Conservation (phyloP, 495 filamentous ascomycete species). For the Thozetella sp. region DNA sequence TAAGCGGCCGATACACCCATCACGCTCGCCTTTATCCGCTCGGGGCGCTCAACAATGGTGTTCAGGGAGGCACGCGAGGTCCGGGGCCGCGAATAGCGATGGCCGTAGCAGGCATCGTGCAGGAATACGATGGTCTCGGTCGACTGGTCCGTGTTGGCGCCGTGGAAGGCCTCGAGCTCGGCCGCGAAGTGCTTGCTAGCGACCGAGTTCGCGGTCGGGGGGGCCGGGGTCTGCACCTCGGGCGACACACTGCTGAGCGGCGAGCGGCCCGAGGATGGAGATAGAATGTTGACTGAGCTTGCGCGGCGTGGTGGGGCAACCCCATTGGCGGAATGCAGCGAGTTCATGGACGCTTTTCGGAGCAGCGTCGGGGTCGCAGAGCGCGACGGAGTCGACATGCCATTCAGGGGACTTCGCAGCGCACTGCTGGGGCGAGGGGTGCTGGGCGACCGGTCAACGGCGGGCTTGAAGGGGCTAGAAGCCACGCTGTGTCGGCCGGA, state of each 20-base stretch:
- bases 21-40: slow-evolving; percentile 83
- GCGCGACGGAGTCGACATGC: slow-evolving; percentile 42
- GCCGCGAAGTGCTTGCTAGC: slow-evolving; percentile 69
- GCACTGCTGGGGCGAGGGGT: slow-evolving; percentile 35
- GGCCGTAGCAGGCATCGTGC: slow-evolving; percentile 92
- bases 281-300: slow-evolving; percentile 49
- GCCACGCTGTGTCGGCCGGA: slow-evolving; percentile 14
- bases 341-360: slow-evolving; percentile 57
- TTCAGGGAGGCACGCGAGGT: slow-evolving; percentile 63
- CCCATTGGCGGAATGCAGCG: slow-evolving; percentile 46
- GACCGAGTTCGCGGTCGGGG: slow-evolving; percentile 65
- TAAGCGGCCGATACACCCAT: slow-evolving; percentile 87
- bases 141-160: slow-evolving; percentile 37
- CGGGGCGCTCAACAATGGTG: slow-evolving; percentile 88
- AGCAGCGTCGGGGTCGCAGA: slow-evolving; percentile 50
- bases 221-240: slow-evolving; percentile 38
- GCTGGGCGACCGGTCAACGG: slow-evolving; percentile 25
- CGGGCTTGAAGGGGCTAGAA: slow-evolving; percentile 20
- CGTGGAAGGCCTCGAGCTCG: slow-evolving; percentile 67
- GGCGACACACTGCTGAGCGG: slow-evolving; percentile 34
- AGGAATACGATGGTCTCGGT: slow-evolving; percentile 79
- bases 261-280: slow-evolving; percentile 34
- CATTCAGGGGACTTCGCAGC: slow-evolving; percentile 52
- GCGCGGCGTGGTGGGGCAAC: slow-evolving; percentile 46
- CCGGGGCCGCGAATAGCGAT: slow-evolving; percentile 83